Base-by-base conservation (phyloP, 495 filamentous ascomycete genomes). In the Daldinia decipiens region DNA sequence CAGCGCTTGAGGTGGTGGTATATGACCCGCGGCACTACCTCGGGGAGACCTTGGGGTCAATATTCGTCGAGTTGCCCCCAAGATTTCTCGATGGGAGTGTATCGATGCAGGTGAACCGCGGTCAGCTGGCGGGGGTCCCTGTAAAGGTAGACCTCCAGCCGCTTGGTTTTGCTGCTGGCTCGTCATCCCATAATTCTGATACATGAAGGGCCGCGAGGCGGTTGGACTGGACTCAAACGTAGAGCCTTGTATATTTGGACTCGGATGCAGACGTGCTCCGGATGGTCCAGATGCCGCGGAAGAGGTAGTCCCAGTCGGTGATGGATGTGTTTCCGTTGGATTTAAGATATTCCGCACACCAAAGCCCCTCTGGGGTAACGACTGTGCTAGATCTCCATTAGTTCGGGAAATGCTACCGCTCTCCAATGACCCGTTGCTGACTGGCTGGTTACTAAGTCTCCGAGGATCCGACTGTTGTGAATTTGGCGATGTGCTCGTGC, bases 31-130 rank as follows among this genome's bases (percentile, higher is more conserved):
- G 62, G 82, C 81, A 13, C 78, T 75, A 13, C 86, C 81, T 21
- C 83, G 79, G 31, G 91, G 90, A 15, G 91, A 92, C 62, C 83
- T 83, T 21, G 91, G 90, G 36, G 87, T 89, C 71, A 92, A 81
- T n/a, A 88, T 83, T 60, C 84, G 83, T 54, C 88, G 84, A 54
- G 73, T 76, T 40, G 75, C 68, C 32, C 82, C 67, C n/a, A 66
- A 63, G 1, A 79, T 47, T 47, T 47, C 43, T 47, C 43, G 77
- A 58, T 80, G 76, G 72, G 80, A 68, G 65, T 81, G 51, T 78
- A 78, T 59, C 75, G 85, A 60, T 9, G 70, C 70, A 5, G 82
- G 82, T 11, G 82, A 83, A n/a, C 72, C 77, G 36, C 76, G 78
- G 0, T 78, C 81, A 27, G 67, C 63, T 31, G 77, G 67, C 3